phyloP scores from a whole-genome alignment of 805 yeast species.

The Kluyveromyces nonfermentans region DNA sequence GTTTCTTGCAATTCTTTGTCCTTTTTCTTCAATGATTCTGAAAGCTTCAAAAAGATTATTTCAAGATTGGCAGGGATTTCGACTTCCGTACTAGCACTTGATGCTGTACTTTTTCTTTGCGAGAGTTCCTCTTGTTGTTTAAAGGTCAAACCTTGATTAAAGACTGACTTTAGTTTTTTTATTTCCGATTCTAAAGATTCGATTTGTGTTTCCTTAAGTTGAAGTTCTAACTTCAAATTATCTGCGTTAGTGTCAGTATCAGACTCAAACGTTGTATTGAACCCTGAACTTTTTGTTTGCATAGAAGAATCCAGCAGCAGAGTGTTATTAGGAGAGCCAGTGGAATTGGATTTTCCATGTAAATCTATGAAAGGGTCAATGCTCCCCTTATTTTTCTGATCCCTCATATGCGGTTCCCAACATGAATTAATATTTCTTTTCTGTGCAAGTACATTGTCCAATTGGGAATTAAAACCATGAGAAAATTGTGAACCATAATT shows the following conservation, averaged over 20 bases:
- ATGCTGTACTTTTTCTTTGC: conserved; percentile 3
- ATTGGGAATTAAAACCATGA: background rate
- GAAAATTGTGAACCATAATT: background rate
- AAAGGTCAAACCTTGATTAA: conserved; percentile 30
- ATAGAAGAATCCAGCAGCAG: conserved; percentile 6
- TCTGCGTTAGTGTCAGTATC: conserved; percentile 25
- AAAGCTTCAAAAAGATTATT: conserved; percentile 40
- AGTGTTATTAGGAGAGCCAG: conserved; percentile 2
- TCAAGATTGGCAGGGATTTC: conserved; percentile 37
- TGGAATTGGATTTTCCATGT: background rate
- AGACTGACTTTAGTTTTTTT: conserved; percentile 25
- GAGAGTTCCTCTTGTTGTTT: conserved; percentile 28
- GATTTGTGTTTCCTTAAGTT: conserved; percentile 45
- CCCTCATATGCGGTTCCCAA: conserved; percentile 1
- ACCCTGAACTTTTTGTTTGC: conserved; percentile 6
- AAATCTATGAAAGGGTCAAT: background rate
- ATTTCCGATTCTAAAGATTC: conserved; percentile 38
- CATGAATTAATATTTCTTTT: background rate
- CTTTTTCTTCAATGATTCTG: conserved; percentile 38
- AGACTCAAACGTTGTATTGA: conserved; percentile 7
- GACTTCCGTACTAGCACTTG: conserved; percentile 12
- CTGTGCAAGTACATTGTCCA: background rate
- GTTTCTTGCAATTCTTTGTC: conserved; percentile 50
- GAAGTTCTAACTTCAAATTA: conserved; percentile 40
- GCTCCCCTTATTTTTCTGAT: background rate